A percentile compares a stretch with the other conserved stretches of the same genome.
These are phyloP conservation scores for Naganishia vaughanmartiniae DNA, from an alignment of 768 basidiomycete species.

Conservation along the genomic window DNA sequence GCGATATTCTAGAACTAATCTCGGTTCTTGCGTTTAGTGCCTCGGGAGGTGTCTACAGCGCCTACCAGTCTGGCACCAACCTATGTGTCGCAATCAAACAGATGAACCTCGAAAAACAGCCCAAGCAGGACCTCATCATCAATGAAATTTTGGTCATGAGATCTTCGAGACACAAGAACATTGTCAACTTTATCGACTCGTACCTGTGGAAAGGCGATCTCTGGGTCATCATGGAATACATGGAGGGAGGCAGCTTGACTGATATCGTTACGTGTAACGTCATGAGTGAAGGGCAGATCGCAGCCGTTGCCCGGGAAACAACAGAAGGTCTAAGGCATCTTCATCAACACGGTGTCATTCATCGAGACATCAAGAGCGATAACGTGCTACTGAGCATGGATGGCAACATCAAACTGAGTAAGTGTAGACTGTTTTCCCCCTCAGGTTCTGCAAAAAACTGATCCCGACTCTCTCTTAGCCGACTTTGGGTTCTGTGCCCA, in stretches of 20 bases:
- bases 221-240: conserved; percentile 99
- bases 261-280: conserved; percentile 93
- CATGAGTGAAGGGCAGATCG: conserved; percentile 98
- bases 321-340: conserved; percentile 90
- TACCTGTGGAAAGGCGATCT: conserved; percentile 96
- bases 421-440: conserved; percentile 53
- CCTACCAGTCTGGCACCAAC: conserved; percentile 94
- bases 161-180: conserved; percentile 92
- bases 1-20: conserved; percentile 1
- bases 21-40: conserved; percentile 59
- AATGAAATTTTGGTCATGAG: conserved; percentile 99
- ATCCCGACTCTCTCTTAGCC: conserved; percentile 38
- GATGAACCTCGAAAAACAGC: conserved; percentile 99
- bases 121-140: conserved; percentile 99
- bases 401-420: conserved; percentile 97
- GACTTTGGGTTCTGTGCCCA: conserved; percentile 54
- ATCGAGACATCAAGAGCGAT: conserved; percentile 98
- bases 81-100: conserved; percentile 96
- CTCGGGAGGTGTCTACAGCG: conserved; percentile 96
- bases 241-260: conserved; percentile 93
- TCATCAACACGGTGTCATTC: conserved; percentile 94
- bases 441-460: conserved; percentile 18
- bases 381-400: conserved; percentile 87
- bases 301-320: conserved; percentile 89
- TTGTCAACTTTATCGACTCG: conserved; percentile 98